Base-by-base conservation (phyloP, 306 rosid species). In the Cucumis hystrix region DNA sequence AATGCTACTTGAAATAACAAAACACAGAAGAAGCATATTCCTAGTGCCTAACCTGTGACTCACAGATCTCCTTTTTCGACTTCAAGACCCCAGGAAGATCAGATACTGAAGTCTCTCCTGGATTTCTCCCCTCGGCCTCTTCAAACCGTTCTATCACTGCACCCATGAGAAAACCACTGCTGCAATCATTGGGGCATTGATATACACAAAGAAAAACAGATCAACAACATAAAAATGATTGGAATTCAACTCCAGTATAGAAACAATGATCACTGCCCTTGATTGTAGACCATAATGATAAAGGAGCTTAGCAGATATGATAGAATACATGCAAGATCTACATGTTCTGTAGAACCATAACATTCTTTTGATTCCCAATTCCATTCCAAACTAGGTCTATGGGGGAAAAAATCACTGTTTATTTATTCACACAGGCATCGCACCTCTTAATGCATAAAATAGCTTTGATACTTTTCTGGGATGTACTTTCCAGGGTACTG, bases 401-500 rank as follows among this genome's bases (percentile, higher is more conserved):
- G 11, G 17, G 40, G 10, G 2, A 1, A 15, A 39, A 10, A 33
- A 72, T 20, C 41, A 20, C 21, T 8, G 37, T 15, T 16, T 25
- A 25, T 25, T 25, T 49, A 49, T 71, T 25, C 59, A 49, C 14
- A 43, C 30, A 66, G 74, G 20, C 21, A 82, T 2, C 64, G 64
- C 55, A 96, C 98, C 99, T 96, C 98, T 91, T 85, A 85, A 85
- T 10, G 99, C 97, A 79, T 91, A 96, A 86, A 85, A 92, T 23
- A 92, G 82, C 85, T 92, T 92, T 69, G 96, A 87, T 59, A 78
- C 82, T 87, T 79, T 92, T 82, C 83, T 78, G 57, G 87, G 97
- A 86, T 91, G 87, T 66, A 59, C 47, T 74, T 20, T 87, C 99
- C 99, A 96, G 77, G 92, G 93, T 54, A 96, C 89, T 21, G 90